Evolutionary conservation across 106 monocot species (phyloP).

Genomic region (Apostasia ramifera): DNA sequence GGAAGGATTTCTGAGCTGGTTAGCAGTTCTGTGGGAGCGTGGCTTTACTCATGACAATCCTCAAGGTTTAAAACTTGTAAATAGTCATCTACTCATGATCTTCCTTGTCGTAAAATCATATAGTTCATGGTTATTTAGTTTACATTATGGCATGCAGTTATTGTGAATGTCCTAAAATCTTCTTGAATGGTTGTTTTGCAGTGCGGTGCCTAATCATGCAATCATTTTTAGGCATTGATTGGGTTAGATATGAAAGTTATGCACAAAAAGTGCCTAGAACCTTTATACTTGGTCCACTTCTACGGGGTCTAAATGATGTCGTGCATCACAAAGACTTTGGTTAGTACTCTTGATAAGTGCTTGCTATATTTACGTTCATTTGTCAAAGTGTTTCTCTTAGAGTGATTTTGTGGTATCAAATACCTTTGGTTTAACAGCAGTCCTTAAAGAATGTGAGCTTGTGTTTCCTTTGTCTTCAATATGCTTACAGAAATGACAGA

Average conservation of each 20-base stretch:
- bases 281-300: constrained; percentile 68
- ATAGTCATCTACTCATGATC: neutral
- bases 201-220: constrained; percentile 85
- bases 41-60: constrained; percentile 90
- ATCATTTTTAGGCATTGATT: constrained; percentile 72
- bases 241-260: constrained; percentile 28
- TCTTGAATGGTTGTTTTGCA: constrained; percentile 27
- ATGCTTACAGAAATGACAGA: too few relatives aligned
- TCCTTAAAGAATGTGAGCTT: too few relatives aligned
- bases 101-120: neutral
- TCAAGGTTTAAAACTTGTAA: constrained; percentile 33
- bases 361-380: neutral
- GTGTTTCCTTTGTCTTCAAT: too few relatives aligned
- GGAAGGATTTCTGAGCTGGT: constrained; percentile 59
- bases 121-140: neutral
- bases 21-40: constrained; percentile 86
- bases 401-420: too few relatives aligned
- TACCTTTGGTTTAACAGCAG: too few relatives aligned
- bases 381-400: neutral
- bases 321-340: constrained; percentile 90
- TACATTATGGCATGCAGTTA: neutral
- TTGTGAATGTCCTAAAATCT: neutral
- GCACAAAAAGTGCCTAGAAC: constrained; percentile 52
- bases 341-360: constrained; percentile 19
- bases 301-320: constrained; percentile 70